Evolutionary conservation across 345 rosid species (phyloP).

Genomic region (Acer campestre): DNA sequence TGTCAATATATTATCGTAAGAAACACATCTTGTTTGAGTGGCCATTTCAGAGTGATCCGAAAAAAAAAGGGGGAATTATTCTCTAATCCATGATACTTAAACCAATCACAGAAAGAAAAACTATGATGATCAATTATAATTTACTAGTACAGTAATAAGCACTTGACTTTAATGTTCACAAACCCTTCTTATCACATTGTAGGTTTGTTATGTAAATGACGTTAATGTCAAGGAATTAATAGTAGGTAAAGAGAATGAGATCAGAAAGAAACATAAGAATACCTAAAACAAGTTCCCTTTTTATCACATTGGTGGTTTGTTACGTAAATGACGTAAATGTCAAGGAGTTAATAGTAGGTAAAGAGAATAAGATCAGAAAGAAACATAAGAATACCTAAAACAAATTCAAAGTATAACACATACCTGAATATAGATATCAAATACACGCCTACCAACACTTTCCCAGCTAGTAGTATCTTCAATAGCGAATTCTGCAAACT

Average conservation of each 20-base stretch:
- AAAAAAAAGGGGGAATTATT: too few relatives aligned
- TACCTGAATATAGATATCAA: constrained; percentile 60
- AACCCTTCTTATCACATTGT: too few relatives aligned
- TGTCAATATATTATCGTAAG: neutral
- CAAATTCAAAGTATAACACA: neutral
- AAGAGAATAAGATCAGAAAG: neutral
- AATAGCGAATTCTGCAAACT: constrained; percentile 48
- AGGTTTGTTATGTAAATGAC: neutral
- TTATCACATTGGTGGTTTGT: neutral
- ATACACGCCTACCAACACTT: constrained; percentile 52
- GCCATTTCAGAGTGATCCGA: too few relatives aligned
- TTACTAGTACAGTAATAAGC: neutral
- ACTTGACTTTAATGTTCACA: neutral
- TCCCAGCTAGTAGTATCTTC: constrained; percentile 31
- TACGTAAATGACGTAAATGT: neutral
- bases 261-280: neutral
- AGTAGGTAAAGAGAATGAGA: neutral
- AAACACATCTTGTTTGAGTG: too few relatives aligned
- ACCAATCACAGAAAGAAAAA: neutral
- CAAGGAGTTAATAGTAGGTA: neutral
- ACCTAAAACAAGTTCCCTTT: neutral
- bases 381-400: neutral
- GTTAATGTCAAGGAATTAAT: neutral
- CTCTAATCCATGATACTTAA: too few relatives aligned
- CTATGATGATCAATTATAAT: neutral